Base-by-base conservation (phyloP, 148 eudicot species). In the Vaccinium vitisidaea region DNA sequence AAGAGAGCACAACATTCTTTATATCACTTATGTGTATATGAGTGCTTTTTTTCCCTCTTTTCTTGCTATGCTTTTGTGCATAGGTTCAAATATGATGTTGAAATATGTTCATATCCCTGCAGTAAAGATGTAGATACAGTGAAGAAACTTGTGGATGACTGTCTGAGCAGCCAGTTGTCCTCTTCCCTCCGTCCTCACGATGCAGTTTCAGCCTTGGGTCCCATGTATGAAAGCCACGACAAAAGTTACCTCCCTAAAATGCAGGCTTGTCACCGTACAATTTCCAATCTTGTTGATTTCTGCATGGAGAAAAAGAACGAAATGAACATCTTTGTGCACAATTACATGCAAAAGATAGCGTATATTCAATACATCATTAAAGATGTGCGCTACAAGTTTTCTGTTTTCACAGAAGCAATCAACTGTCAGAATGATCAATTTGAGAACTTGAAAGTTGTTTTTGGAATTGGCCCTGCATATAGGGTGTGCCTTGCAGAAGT, bases 171-270 rank as follows among this genome's bases (percentile, higher is more conserved):
- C 84, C 94, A 89, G 80, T 76, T 92, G 63, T 92, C 98, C 32
- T 85, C 94, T 50, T 95, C 95, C 77, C 91, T 95, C 13, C 98
- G 95, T 83, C 97, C 99, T 79, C 98, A 97, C 82, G 99, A 97
- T 89, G 98, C 98, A 49, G 99, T 95, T 89, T 97, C 98, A 67
- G 99, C 99, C 46, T 85, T 97, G 90, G 99, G 99, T 73, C 98
- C 94, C 4, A 94, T 97, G 92, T 97, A 97, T 82, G 95, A 94
- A 82, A 90, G 92, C 85, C 99, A 97, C 85, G 95, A 95, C 55
- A 94, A 91, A 84, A 93, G 77, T 86, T 90, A 93, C 83, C 93
- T 97, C 75, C 99, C 98, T 16, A 97, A 86, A 88, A 97, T 97
- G 95, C 91, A 92, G 75, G 85, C 87, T 36, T 95, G 94, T 85